Percentiles rank a stretch among this genome's conserved stretches.
Conservation (phyloP, 306 rosid species). For the Arachis hypogaea region DNA sequence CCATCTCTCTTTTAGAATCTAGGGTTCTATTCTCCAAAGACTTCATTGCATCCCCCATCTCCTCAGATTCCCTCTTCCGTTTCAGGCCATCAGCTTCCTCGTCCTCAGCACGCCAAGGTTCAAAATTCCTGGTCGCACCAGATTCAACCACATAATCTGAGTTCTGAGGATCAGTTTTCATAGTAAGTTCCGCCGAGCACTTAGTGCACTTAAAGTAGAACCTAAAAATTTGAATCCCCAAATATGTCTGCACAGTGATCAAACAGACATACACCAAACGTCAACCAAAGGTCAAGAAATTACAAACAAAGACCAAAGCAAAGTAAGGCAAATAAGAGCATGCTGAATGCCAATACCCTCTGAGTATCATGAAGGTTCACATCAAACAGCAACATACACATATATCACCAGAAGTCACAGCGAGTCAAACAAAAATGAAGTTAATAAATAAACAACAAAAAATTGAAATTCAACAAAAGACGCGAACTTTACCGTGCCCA, state of each 20-base stretch:
- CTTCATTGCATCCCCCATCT: conserved; percentile 90
- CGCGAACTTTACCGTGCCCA: too few species aligned
- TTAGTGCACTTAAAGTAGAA: conserved; percentile 85
- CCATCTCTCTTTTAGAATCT: conserved; percentile 80
- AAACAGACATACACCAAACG: neutral
- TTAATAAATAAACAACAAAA: too few species aligned
- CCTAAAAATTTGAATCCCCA: conserved; percentile 86
- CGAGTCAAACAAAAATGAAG: neutral
- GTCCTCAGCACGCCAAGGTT: conserved; percentile 80
- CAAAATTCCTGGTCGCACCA: conserved; percentile 69
- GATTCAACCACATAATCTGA: conserved; percentile 89
- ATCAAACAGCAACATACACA: neutral
- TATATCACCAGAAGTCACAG: neutral
- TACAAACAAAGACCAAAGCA: neutral
- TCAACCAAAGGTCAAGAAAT: conserved; percentile 18
- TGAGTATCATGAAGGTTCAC: too few species aligned
- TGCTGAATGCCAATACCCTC: neutral
- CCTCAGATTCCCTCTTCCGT: conserved; percentile 73
- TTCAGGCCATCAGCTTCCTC: conserved; percentile 54
- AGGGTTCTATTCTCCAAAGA: conserved; percentile 83
- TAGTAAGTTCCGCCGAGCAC: conserved; percentile 87
- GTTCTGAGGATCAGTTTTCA: conserved; percentile 90
- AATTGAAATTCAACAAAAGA: too few species aligned
- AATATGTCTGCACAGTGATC: conserved; percentile 63
- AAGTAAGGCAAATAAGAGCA: neutral